Percentiles rank a stretch among this genome's conserved stretches.
phyloP scores from a whole-genome alignment of 345 rosid species.

The Eucalyptus regnans region DNA sequence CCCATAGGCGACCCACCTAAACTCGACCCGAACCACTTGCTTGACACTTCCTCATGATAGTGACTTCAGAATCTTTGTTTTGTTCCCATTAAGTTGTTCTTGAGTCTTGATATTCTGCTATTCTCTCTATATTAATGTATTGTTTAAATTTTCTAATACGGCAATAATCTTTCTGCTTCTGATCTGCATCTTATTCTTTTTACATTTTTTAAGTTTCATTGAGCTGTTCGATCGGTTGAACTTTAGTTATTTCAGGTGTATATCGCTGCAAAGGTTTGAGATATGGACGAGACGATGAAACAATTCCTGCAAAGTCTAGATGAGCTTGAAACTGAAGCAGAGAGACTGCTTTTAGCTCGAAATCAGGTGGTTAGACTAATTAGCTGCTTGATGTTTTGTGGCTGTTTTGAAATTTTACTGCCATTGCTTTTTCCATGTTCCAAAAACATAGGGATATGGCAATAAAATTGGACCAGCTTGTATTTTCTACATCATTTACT shows the following conservation, averaged over 20 bases:
- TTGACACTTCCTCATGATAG: background rate
- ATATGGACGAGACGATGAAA: slow-evolving; percentile 54
- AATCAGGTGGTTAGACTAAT: slow-evolving; percentile 27
- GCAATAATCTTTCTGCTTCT: background rate
- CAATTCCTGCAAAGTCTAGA: slow-evolving; percentile 26
- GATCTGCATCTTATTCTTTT: background rate
- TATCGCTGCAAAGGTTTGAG: background rate
- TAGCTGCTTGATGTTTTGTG: background rate
- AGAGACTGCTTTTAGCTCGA: slow-evolving; percentile 49
- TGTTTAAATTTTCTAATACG: background rate
- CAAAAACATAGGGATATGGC: background rate
- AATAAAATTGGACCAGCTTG: background rate
- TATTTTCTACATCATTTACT: background rate
- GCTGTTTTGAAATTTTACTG: background rate
- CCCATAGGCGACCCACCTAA: background rate
- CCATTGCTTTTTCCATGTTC: background rate
- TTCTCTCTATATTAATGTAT: background rate
- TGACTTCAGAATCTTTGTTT: background rate
- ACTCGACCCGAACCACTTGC: background rate
- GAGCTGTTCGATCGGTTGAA: background rate
- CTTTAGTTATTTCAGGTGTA: background rate
- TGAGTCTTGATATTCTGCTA: background rate
- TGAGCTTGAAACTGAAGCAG: slow-evolving; percentile 69
- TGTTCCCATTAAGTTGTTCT: background rate
- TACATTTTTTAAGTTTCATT: background rate